A percentile compares a stretch with the other conserved stretches of the same genome.
Conservation (phyloP, 2,329 filamentous ascomycete species). For the Calonectria pauciramosa region DNA sequence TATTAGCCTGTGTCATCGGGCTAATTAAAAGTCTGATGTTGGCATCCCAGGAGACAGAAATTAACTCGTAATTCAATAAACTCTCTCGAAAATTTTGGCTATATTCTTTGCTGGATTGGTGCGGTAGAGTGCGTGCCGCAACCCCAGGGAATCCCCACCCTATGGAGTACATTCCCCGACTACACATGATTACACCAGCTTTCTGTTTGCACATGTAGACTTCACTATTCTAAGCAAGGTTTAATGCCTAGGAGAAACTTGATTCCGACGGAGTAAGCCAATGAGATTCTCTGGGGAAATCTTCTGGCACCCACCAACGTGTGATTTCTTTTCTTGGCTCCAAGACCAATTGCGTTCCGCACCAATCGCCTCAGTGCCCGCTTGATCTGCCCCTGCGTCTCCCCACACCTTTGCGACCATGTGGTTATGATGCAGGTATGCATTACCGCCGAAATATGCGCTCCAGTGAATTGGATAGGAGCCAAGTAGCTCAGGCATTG, state of each 20-base stretch:
- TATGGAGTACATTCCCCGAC: not conserved
- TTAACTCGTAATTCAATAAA: not conserved
- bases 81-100: not conserved
- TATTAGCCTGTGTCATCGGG: not conserved
- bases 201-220: not conserved
- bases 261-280: not conserved
- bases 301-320: not conserved
- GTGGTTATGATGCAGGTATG: not conserved
- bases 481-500: not conserved
- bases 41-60: not conserved
- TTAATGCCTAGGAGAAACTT: constrained; percentile 4
- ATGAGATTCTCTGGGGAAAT: not conserved
- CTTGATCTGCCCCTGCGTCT: not conserved
- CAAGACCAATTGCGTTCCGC: constrained; percentile 12
- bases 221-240: not conserved
- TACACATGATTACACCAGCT: not conserved
- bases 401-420: not conserved
- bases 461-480: constrained; percentile 15
- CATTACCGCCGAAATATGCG: constrained; percentile 15
- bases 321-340: not conserved
- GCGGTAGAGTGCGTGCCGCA: not conserved
- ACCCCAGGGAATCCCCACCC: not conserved
- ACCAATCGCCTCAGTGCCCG: constrained; percentile 19
- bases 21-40: not conserved
- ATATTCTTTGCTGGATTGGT: not conserved